Conservation (phyloP, 139 green algal species). For the Limnomonas spitsbergensis region DNA sequence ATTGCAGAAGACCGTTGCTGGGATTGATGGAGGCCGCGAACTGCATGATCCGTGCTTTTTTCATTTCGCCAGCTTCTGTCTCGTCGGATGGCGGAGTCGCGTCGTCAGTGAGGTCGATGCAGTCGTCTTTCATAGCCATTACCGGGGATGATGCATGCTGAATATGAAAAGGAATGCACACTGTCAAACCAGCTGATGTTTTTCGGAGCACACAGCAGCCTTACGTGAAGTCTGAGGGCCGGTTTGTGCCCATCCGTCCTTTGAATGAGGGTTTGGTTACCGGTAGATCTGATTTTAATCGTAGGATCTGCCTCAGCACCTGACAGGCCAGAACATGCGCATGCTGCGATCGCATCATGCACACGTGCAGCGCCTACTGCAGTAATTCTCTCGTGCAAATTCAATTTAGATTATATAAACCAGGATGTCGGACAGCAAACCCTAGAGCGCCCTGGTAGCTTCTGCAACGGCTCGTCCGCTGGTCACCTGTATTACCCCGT, state of each 20-base stretch:
- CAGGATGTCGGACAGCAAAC: too few species aligned
- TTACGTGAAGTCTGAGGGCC: too few species aligned
- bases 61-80: constrained; percentile 1
- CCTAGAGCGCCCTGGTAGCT: background rate
- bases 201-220: too few species aligned
- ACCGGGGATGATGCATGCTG: background rate
- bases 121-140: background rate
- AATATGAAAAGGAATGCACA: too few species aligned
- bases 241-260: too few species aligned
- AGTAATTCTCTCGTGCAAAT: background rate
- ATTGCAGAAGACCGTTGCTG: background rate
- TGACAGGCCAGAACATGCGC: background rate
- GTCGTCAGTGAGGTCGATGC: background rate
- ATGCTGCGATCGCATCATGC: background rate
- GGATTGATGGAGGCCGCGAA: constrained; percentile 23
- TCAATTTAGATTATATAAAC: too few species aligned
- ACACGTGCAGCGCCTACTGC: constrained; percentile 14
- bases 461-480: background rate
- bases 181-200: too few species aligned
- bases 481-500: background rate
- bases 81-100: background rate
- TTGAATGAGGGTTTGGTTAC: too few species aligned
- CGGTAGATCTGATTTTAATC: too few species aligned
- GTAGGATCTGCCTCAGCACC: too few species aligned
- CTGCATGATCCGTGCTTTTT: constrained; percentile 38